phyloP scores from a whole-genome alignment of 495 filamentous ascomycete genomes.

The Podospora bellae-mahoneyi region DNA sequence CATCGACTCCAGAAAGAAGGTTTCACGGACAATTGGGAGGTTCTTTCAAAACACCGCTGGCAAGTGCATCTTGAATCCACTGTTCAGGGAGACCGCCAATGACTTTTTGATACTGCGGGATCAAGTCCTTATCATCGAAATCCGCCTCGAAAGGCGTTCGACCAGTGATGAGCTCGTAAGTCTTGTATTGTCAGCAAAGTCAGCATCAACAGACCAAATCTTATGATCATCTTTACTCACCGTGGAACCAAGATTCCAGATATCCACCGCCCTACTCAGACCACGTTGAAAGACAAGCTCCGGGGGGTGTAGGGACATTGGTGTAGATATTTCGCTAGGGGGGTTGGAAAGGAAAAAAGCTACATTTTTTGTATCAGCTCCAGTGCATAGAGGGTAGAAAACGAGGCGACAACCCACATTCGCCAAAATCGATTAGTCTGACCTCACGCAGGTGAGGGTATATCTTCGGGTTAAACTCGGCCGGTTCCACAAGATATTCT shows the following conservation, averaged over 20 bases:
- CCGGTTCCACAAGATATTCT: not conserved
- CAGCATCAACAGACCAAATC: not conserved
- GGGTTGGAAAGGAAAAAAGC: not conserved
- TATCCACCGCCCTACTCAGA: not conserved
- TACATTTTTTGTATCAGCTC: not conserved
- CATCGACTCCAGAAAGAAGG: not conserved
- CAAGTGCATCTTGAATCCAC: not conserved
- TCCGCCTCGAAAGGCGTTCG: constrained; percentile 3
- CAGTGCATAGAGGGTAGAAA: not conserved
- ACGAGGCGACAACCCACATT: not conserved
- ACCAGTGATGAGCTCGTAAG: not conserved
- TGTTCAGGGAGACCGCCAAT: not conserved
- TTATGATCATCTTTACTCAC: not conserved
- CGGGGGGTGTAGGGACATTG: not conserved
- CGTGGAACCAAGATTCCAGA: constrained; percentile 6
- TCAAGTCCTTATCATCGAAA: not conserved
- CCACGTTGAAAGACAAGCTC: not conserved
- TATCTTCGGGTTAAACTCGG: not conserved
- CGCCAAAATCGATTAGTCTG: not conserved
- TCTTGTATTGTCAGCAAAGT: not conserved
- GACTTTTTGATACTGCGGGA: constrained; percentile 3
- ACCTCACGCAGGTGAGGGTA: not conserved
- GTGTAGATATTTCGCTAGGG: not conserved
- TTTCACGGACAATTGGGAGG: not conserved
- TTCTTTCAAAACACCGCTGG: not conserved